These are phyloP conservation scores for Lepiota brunneoincarnata DNA, from an alignment of 768 basidiomycete species.

Conservation along the genomic window DNA sequence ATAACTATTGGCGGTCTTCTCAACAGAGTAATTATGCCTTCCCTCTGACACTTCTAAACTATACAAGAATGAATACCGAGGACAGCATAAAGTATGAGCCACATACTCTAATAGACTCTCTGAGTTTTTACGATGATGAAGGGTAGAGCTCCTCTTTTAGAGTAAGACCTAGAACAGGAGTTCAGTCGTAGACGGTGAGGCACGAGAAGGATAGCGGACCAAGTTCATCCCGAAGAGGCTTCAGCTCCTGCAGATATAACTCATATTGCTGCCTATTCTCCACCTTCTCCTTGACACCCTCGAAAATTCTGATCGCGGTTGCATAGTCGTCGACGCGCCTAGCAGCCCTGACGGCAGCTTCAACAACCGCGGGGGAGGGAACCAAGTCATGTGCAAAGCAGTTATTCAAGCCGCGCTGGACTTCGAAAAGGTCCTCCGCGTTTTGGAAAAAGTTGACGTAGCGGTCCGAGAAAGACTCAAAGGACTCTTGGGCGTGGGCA, in stretches of 20 bases:
- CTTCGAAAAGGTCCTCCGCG: constrained; percentile 96
- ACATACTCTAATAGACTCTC: constrained; percentile 5
- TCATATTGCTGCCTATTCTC: constrained; percentile 96
- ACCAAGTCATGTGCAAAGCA: constrained; percentile 99
- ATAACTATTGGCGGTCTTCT: constrained; percentile 2
- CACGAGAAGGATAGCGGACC: constrained; percentile 46
- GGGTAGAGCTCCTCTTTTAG: constrained; percentile 46
- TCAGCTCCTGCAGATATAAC: constrained; percentile 89
- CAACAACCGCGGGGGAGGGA: constrained; percentile 77
- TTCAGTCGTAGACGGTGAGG: background rate
- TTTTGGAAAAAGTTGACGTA: constrained; percentile 92
- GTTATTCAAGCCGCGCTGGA: constrained; percentile 98
- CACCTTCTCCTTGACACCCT: constrained; percentile 96
- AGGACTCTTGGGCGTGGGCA: constrained; percentile 89
- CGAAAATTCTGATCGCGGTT: constrained; percentile 93
- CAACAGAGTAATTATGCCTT: background rate
- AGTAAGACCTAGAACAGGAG: constrained; percentile 28
- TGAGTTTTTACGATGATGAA: constrained; percentile 20
- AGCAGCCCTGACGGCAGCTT: constrained; percentile 84
- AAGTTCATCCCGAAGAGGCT: constrained; percentile 85
- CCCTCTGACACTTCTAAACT: constrained; percentile 3
- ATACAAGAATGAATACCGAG: background rate
- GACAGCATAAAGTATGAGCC: background rate
- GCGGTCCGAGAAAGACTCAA: constrained; percentile 91
- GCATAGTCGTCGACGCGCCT: constrained; percentile 96